Base-by-base conservation (phyloP, 164 flowering plant genomes). In the Vitis amurensis region DNA sequence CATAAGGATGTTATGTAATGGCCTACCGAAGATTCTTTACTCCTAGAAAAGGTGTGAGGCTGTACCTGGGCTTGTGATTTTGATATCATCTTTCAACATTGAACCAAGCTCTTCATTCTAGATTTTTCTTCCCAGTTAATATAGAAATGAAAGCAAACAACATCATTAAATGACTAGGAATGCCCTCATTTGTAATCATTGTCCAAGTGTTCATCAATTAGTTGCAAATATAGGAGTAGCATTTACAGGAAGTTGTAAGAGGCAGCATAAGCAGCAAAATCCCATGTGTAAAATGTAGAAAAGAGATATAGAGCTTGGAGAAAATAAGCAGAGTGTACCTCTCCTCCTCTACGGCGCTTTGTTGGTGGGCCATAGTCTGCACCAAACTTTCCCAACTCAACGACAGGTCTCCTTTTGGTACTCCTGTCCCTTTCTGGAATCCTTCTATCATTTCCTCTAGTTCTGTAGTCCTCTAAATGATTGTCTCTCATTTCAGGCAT, bases 261-360 rank as follows among this genome's bases (percentile, higher is more conserved):
- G 15, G 8, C 44, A 59, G 15, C 14, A 59, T 9, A 61, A 14
- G 44, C 11, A 31, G 50, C n/a, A n/a, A 13, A 61, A 61, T 14
- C 3, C 66, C 19, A 65, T 50, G 5, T 37, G 17, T 7, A 55
- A 71, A 13, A 53, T 1, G 44, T 19, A 57, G 11, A 48, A 67
- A 5, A 53, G 30, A 50, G 57, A 59, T 15, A 11, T 47, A 14
- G 50, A 10, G 27, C 48, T 63, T 8, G 11, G 57, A n/a, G 51
- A 50, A 48, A 52, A 70, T 31, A 57, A 60, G 77, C 3, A 14
- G 56, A 50, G 44, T 1, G 55, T 78, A 95, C 99, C 99, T 93
- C 93, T 76, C 99, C 98, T 2, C 94, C 93, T 72, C 88, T 84
- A 9, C 98, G 91, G 4, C 99, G 95, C 80, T 93, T 95, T 67